Percentiles rank a stretch among this genome's conserved stretches.
Conservation (phyloP, 129 eudicot species). For the Saussurea involucrata region DNA sequence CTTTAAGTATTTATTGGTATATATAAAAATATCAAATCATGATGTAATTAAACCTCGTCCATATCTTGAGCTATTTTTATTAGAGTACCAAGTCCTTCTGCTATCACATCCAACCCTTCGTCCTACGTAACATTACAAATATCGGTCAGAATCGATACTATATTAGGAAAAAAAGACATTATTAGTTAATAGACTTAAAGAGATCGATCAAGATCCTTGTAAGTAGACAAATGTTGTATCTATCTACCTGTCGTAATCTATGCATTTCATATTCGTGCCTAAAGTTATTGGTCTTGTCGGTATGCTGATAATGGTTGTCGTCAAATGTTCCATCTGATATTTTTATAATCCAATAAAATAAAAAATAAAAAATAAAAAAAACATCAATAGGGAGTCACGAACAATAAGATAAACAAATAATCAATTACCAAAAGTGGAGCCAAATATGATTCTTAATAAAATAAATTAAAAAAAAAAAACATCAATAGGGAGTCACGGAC, state of each 20-base stretch:
- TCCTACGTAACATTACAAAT: slow-evolving; percentile 35
- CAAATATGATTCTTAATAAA: slow-evolving; percentile 13
- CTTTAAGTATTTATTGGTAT: background rate
- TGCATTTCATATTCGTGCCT: slow-evolving; percentile 53
- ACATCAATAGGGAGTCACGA: no score
- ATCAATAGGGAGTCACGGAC: no score
- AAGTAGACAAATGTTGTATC: background rate
- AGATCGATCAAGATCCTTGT: no score
- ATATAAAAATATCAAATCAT: background rate
- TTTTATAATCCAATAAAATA: background rate
- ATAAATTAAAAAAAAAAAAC: background rate
- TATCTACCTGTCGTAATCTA: slow-evolving; percentile 37
- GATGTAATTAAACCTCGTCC: slow-evolving; percentile 30
- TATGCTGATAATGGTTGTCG: slow-evolving; percentile 32
- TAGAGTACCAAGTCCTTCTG: slow-evolving; percentile 68
- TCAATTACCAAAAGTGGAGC: slow-evolving; percentile 19
- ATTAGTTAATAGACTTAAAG: background rate
- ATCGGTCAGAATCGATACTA: background rate
- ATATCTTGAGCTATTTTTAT: slow-evolving; percentile 67
- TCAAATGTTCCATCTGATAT: slow-evolving; percentile 32
- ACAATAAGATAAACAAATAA: background rate
- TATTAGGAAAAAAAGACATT: background rate
- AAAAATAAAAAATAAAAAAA: background rate
- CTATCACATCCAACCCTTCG: slow-evolving; percentile 71
- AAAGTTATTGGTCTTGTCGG: slow-evolving; percentile 35